A percentile compares a stretch with the other conserved stretches of the same genome.
Conservation (phyloP, 106 monocot genomes). For the Amphibolis antarctica region DNA sequence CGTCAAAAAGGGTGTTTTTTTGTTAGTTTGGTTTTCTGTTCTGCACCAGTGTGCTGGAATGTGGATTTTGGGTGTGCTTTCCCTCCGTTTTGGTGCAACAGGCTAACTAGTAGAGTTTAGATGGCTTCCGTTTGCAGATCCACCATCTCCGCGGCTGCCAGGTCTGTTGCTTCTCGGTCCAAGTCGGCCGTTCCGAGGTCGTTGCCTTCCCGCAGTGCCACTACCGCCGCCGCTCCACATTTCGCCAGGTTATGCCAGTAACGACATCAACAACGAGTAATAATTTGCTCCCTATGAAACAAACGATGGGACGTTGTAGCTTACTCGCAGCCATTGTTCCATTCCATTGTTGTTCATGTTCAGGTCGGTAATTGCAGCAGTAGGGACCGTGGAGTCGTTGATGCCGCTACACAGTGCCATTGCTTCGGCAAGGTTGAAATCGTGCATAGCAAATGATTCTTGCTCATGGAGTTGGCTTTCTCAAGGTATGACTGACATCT, state of each 20-base stretch:
- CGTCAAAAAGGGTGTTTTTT: too few relatives aligned
- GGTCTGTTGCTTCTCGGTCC: slow-evolving; percentile 1
- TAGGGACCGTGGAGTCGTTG: slow-evolving; percentile 13
- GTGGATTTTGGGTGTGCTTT: too few relatives aligned
- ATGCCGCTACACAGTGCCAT: slow-evolving; percentile 24
- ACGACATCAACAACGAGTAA: too few relatives aligned
- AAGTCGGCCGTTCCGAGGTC: slow-evolving; percentile 4
- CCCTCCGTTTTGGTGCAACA: too few relatives aligned
- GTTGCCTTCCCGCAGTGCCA: not conserved
- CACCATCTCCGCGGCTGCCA: not conserved
- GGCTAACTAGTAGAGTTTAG: too few relatives aligned
- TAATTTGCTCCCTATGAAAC: too few relatives aligned
- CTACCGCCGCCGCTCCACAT: not conserved
- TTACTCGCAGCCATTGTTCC: not conserved
- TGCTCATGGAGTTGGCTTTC: not conserved
- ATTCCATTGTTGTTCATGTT: not conserved
- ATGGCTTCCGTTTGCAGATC: slow-evolving; percentile 15
- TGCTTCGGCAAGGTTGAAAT: slow-evolving; percentile 15
- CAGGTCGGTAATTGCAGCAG: slow-evolving; percentile 4
- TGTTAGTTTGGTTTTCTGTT: too few relatives aligned
- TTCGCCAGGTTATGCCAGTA: not conserved
- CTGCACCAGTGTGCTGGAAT: too few relatives aligned
- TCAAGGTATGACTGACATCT: not conserved
- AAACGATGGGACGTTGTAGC: too few relatives aligned
- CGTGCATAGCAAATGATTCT: not conserved